Conservation (phyloP, 2,329 filamentous ascomycete species). For the Hypoxylon sp. region DNA sequence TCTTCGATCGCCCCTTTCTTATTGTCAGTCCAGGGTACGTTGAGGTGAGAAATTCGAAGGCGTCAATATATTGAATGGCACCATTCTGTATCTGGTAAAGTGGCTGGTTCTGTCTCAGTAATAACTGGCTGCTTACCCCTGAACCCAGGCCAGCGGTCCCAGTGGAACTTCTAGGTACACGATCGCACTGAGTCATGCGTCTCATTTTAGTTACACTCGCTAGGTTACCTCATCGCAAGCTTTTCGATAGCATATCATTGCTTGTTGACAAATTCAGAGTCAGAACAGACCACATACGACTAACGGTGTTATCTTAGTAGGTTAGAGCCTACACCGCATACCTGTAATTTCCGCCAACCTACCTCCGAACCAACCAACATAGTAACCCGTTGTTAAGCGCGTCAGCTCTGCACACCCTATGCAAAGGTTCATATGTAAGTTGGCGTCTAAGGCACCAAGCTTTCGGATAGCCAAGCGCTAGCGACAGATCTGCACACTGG, state of each 20-base stretch:
- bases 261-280: not conserved
- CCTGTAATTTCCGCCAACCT: too few species aligned
- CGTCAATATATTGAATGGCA: not conserved
- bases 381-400: too few species aligned
- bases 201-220: not conserved
- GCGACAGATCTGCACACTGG: not conserved
- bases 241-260: not conserved
- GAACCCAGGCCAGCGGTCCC: not conserved
- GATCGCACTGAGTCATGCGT: not conserved
- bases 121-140: slow-evolving; percentile 1
- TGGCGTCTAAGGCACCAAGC: slow-evolving; percentile 26
- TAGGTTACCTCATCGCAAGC: too few species aligned
- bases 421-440: too few species aligned
- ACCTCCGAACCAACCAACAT: too few species aligned
- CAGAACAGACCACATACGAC: not conserved
- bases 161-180: not conserved
- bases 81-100: too few species aligned
- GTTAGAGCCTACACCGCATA: too few species aligned
- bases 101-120: not conserved
- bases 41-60: not conserved
- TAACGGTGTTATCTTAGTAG: too few species aligned
- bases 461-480: slow-evolving; percentile 4
- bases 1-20: not conserved
- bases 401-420: too few species aligned
- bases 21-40: not conserved